These are phyloP conservation scores for Cicer cuneatum DNA, from an alignment of 306 rosid species.

Conservation along the genomic window DNA sequence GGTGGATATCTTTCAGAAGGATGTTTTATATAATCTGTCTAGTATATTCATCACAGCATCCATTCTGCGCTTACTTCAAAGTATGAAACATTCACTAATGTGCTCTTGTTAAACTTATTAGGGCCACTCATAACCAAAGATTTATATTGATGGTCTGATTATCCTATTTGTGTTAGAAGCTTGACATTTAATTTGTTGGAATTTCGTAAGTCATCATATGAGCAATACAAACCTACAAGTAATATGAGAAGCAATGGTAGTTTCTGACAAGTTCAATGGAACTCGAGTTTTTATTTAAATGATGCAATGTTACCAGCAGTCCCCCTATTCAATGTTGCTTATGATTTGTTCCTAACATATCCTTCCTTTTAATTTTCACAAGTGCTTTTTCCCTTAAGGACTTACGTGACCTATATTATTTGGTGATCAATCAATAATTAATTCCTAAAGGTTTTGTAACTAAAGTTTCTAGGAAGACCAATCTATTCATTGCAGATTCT, in stretches of 20 bases:
- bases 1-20: slow-evolving; percentile 63
- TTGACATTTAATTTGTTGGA: slow-evolving; percentile 33
- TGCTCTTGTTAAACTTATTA: slow-evolving; percentile 19
- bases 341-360: slow-evolving; percentile 8
- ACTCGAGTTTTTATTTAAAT: slow-evolving; percentile 16
- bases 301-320: slow-evolving; percentile 18
- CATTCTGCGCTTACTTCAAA: slow-evolving; percentile 85
- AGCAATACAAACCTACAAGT: slow-evolving; percentile 21
- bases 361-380: slow-evolving; percentile 34
- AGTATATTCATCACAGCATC: slow-evolving; percentile 98
- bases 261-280: slow-evolving; percentile 25
- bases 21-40: slow-evolving; percentile 67
- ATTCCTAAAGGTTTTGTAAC: slow-evolving; percentile 5
- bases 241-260: slow-evolving; percentile 22
- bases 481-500: slow-evolving; percentile 13
- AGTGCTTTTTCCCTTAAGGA: slow-evolving; percentile 27
- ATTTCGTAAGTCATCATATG: slow-evolving; percentile 28
- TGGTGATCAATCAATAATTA: slow-evolving; percentile 28
- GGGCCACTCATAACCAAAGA: slow-evolving; percentile 3
- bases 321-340: slow-evolving; percentile 20
- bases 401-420: slow-evolving; percentile 16
- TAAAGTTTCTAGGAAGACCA: slow-evolving; percentile 20
- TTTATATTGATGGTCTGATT: slow-evolving; percentile 25
- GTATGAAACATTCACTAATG: slow-evolving; percentile 57
- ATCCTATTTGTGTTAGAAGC: slow-evolving; percentile 25